Evolutionary conservation across 2,329 filamentous ascomycete species (phyloP), one percentile per base, ranked within the genome.

Genomic region (Orbilia blumenaviensis): DNA sequence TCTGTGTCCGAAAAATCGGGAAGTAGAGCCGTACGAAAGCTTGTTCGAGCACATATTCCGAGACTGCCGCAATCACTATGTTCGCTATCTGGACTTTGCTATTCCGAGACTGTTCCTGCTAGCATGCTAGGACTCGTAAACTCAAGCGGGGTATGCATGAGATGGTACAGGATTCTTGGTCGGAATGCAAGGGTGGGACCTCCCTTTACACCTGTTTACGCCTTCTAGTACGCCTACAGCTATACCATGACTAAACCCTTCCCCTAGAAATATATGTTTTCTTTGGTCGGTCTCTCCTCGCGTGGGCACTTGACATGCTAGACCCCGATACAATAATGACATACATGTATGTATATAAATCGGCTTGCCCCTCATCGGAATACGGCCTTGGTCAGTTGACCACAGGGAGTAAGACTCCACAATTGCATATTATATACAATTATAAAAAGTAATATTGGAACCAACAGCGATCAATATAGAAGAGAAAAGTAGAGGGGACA

Each of bases 121-220:
- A 27, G 21, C 23, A 16, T 23, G 29, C 7, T n/a, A 9, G 14
- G 16, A 36, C 50, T 23, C 3, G 50, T 34, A 32, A 25, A 27
- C 38, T 21, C 34, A 50, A 67, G 63, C 63, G 63, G 63, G 63
- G 63, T 67, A 58, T 58, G 50, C 50, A 58, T 67, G 23, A 56
- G 27, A 36, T 48, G 10, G 0, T 12, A 4, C n/a, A n/a, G n/a
- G n/a, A n/a, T n/a, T n/a, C n/a, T 12, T 36, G 10, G 23, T 54
- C 34, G 25, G 34, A 27, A 41, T 44, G 23, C 32, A 6, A 54
- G 36, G 18, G 34, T 23, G 27, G 10, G 32, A 1, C 23, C 21
- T 52, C n/a, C 36, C 46, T 52, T 29, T 42, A 29, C 2, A 54
- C 7, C 52, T 10, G 52, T 56, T 32, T 38, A 56, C 52, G 29